Percentiles rank a stretch among this genome's conserved stretches.
Evolutionary conservation across 176 grass and related monocot species (phyloP).

Genomic region (Zoysia japonica): DNA sequence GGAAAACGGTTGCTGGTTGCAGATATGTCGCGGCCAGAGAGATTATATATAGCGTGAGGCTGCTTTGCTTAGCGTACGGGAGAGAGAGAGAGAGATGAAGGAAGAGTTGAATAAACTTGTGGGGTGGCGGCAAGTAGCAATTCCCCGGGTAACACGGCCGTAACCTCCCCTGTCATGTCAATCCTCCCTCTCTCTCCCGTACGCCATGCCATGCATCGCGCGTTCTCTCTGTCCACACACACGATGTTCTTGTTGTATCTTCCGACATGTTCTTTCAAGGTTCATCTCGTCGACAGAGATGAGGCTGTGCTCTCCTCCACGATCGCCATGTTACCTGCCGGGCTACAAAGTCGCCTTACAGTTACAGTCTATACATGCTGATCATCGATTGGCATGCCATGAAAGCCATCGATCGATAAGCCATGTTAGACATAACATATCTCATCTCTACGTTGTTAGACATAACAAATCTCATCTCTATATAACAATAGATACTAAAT

Average conservation of each 20-base stretch:
- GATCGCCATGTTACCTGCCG: no score
- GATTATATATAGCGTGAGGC: background rate
- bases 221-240: background rate
- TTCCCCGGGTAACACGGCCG: constrained; percentile 37
- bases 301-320: no score
- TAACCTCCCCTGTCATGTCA: constrained; percentile 10
- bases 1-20: constrained; percentile 10
- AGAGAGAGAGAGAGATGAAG: background rate
- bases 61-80: no score
- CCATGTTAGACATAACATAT: no score
- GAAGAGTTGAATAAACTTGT: background rate
- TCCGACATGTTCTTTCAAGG: background rate
- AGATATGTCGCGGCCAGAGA: background rate
- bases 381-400: no score
- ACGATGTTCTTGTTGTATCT: background rate
- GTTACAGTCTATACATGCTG: no score
- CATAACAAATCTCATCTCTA: no score
- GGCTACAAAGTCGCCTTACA: no score
- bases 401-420: no score
- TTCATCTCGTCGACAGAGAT: background rate
- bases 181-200: constrained; percentile 13
- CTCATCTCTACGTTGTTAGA: no score
- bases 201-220: constrained; percentile 9
- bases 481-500: no score
- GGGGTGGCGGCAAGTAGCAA: constrained; percentile 10